Evolutionary conservation across 352 stramenopile genomes (phyloP).

Genomic region (Globisporangium canariense): DNA sequence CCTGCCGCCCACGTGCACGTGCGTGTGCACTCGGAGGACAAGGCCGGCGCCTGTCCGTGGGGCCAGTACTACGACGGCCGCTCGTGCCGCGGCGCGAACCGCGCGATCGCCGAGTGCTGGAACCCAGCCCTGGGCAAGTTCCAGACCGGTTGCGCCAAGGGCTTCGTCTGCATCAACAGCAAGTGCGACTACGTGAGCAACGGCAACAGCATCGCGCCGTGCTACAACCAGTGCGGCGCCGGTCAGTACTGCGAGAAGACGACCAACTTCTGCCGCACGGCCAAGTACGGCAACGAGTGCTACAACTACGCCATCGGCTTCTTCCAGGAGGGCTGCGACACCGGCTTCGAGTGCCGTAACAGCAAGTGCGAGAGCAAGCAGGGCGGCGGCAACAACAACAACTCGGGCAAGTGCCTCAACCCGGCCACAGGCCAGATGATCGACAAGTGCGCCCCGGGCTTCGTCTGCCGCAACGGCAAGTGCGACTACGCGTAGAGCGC

Average conservation of each 20-base stretch:
- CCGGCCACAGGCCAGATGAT: conserved; percentile 16
- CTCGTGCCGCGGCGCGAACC: neutral
- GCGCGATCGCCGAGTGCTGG: neutral
- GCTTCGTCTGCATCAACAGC: conserved; percentile 6
- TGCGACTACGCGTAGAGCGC: conserved; percentile 12
- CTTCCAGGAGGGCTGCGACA: conserved; percentile 10
- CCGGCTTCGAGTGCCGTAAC: conserved; percentile 14
- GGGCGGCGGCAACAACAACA: neutral
- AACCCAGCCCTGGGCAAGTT: conserved; percentile 3
- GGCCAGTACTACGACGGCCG: conserved; percentile 5
- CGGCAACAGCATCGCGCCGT: neutral
- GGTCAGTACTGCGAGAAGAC: conserved; percentile 10
- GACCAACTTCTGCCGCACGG: conserved; percentile 11
- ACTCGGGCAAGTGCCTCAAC: conserved; percentile 9
- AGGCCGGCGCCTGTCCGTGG: neutral
- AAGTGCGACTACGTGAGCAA: conserved; percentile 2
- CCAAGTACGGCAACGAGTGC: conserved; percentile 9
- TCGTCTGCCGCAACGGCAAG: conserved; percentile 15
- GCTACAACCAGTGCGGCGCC: neutral
- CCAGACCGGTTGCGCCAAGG: conserved; percentile 6
- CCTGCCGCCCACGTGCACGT: conserved; percentile 9
- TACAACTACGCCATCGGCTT: conserved; percentile 16
- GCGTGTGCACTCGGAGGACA: conserved; percentile 13
- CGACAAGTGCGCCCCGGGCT: conserved; percentile 14
- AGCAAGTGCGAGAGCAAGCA: conserved; percentile 12